Percentiles rank a stretch among this genome's conserved stretches.
Evolutionary conservation across 2,329 filamentous ascomycete species (phyloP).

Genomic region (Coleophoma eucalyptorum): DNA sequence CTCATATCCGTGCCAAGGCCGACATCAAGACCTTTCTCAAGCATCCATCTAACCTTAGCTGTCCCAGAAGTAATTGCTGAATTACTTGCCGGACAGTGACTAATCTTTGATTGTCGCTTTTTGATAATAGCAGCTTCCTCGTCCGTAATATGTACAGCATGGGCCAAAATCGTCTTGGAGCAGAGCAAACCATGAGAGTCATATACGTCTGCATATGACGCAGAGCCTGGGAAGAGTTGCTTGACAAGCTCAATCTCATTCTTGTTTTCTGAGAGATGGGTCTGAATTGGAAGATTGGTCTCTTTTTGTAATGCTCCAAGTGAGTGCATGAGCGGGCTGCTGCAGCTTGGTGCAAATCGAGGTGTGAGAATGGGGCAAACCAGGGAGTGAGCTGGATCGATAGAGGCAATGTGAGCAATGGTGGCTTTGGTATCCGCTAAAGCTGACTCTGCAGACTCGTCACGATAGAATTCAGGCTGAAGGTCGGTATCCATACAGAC

Average conservation of each 20-base stretch:
- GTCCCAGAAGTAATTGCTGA: constrained; percentile 75
- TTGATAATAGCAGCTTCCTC: constrained; percentile 65
- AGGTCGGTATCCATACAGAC: constrained; percentile 86
- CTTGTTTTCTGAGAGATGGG: constrained; percentile 83
- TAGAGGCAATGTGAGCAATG: constrained; percentile 60
- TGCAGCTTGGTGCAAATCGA: constrained; percentile 63
- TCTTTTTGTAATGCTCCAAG: constrained; percentile 63
- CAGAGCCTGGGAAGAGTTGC: constrained; percentile 60
- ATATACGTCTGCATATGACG: constrained; percentile 75
- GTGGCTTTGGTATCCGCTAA: constrained; percentile 52
- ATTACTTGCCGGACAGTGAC: constrained; percentile 88
- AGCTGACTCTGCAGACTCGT: constrained; percentile 58
- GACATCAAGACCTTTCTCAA: constrained; percentile 72
- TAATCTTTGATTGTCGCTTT: constrained; percentile 59
- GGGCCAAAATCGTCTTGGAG: constrained; percentile 74
- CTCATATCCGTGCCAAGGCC: constrained; percentile 89
- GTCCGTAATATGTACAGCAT: constrained; percentile 72
- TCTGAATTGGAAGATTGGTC: constrained; percentile 70
- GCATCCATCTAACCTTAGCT: constrained; percentile 69
- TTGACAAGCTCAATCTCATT: constrained; percentile 70
- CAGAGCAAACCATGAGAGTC: constrained; percentile 68
- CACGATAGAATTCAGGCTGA: constrained; percentile 75
- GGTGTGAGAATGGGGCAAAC: constrained; percentile 79
- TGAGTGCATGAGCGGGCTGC: constrained; percentile 50
- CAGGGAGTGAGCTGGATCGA: constrained; percentile 63